Evolutionary conservation across 305 asterid genomes (phyloP).

Genomic region (Plantago rigida): DNA sequence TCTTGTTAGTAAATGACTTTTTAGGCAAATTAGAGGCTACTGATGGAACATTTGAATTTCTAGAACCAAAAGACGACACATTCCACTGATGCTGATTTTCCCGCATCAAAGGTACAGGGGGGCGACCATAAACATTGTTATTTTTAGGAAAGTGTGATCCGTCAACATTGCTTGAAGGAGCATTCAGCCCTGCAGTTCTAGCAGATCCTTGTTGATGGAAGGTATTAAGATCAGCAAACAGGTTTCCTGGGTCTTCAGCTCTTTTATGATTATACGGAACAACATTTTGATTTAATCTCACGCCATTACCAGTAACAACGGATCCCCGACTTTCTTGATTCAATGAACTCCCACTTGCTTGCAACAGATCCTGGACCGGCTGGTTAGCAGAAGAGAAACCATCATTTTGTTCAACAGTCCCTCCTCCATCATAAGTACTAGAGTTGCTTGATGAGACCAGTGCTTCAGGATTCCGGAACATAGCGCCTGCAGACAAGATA

Average conservation of each 20-base stretch:
- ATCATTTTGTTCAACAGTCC: slow-evolving; percentile 53
- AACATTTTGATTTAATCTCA: slow-evolving; percentile 58
- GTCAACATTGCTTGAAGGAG: slow-evolving; percentile 45
- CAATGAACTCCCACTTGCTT: slow-evolving; percentile 52
- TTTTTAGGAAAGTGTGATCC: slow-evolving; percentile 48
- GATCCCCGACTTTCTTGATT: slow-evolving; percentile 76
- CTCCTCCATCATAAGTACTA: slow-evolving; percentile 42
- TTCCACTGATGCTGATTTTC: slow-evolving; percentile 57
- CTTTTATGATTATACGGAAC: slow-evolving; percentile 56
- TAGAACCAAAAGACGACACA: slow-evolving; percentile 48
- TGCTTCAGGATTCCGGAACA: slow-evolving; percentile 40
- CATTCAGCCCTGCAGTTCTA: slow-evolving; percentile 45
- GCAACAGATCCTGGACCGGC: slow-evolving; percentile 47
- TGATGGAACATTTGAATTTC: slow-evolving; percentile 41
- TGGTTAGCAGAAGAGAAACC: slow-evolving; percentile 39
- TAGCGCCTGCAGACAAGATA: slow-evolving; percentile 31
- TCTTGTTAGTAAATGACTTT: slow-evolving; percentile 27
- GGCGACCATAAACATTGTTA: slow-evolving; percentile 38
- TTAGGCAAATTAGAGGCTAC: slow-evolving; percentile 35
- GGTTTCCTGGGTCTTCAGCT: slow-evolving; percentile 68
- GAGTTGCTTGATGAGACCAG: slow-evolving; percentile 32
- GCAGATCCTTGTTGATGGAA: slow-evolving; percentile 79
- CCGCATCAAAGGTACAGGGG: slow-evolving; percentile 72
- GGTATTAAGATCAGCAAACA: slow-evolving; percentile 92
- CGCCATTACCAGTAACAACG: slow-evolving; percentile 53